Percentiles rank a stretch among this genome's conserved stretches.
Conservation (phyloP, 768 basidiomycete species). For the Panaeolus papilionaceus region DNA sequence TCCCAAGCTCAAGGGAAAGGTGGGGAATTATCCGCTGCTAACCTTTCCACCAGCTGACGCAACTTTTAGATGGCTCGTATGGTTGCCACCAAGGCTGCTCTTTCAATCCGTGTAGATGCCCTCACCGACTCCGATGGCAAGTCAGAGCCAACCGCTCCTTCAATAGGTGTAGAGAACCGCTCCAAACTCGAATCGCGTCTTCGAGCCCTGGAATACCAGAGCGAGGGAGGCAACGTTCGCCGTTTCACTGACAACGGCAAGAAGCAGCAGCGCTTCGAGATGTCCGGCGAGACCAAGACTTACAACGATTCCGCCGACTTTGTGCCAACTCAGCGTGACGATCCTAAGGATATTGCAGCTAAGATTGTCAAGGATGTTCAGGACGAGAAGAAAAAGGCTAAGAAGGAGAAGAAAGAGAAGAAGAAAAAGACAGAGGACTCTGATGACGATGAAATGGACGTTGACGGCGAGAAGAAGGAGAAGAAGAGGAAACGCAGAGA, state of each 20-base stretch:
- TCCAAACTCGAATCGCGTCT: conserved; percentile 95
- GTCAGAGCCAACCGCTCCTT: conserved; percentile 79
- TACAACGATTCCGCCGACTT: conserved; percentile 93
- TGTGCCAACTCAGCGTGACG: conserved; percentile 82
- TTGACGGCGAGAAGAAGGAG: conserved; percentile 51
- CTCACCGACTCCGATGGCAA: conserved; percentile 93
- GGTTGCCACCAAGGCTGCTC: conserved; percentile 98
- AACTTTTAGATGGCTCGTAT: conserved; percentile 91
- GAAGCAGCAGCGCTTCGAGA: conserved; percentile 83
- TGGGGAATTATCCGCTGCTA: conserved; percentile 32
- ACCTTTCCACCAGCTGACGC: conserved; percentile 10
- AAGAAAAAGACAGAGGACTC: conserved; percentile 52
- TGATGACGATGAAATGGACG: conserved; percentile 46
- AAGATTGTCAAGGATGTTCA: conserved; percentile 82
- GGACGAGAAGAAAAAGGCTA: conserved; percentile 83
- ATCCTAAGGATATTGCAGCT: conserved; percentile 77
- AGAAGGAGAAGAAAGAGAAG: conserved; percentile 80
- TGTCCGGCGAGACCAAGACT: conserved; percentile 76
- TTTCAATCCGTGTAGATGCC: conserved; percentile 97
- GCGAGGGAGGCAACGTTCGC: conserved; percentile 75
- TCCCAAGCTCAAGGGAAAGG: conserved; percentile 97
- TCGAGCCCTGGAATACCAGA: conserved; percentile 85
- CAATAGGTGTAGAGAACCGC: conserved; percentile 92
- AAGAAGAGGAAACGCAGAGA: conserved; percentile 57
- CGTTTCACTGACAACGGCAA: conserved; percentile 62